Base-by-base conservation (phyloP, 73 alveolate species). In the Paraurostyla sp. region DNA sequence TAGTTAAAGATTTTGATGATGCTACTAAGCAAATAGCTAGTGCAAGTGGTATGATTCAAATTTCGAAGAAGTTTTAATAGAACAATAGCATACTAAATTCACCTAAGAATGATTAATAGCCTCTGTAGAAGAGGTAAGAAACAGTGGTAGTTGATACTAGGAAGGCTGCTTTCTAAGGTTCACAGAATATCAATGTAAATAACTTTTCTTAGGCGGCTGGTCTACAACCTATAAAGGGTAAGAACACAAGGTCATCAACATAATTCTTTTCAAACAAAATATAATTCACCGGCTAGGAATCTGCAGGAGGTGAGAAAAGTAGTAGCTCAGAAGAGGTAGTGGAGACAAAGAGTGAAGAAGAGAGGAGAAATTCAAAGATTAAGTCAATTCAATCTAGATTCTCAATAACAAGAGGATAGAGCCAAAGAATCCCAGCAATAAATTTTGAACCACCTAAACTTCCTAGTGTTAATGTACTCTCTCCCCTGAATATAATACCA, bases 271-370 rank as follows among this genome's bases (percentile, higher is more conserved):
- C n/a, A n/a, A n/a, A n/a, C n/a, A n/a, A n/a, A n/a, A n/a, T n/a
- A n/a, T n/a, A n/a, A n/a, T n/a, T n/a, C n/a, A n/a, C n/a, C n/a
- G n/a, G n/a, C n/a, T n/a, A n/a, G n/a, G n/a, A n/a, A n/a, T n/a
- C n/a, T n/a, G n/a, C 7, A 13, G 33, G 78, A 29, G 15, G 40
- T 56, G 3, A 65, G 46, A 65, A 65, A 20, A 38, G 46, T 18
- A 7, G 82, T 38, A 13, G 41, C 82, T 15, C 82, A 56, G 4
- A 36, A 65, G 82, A 65, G 3, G 23, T 2, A 18, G 35, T 65
- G 35, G 82, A 65, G 38, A 65, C 82, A 11, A 65, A 65, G 25
- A 65, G 82, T 65, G 82, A 65, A 38, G 82, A 65, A 35, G 82
- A 65, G 25, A 65, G 82, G 25, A 65, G 82, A 65, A 38, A 65